These are phyloP conservation scores for Lignosus rhinocerotis DNA, from an alignment of 1,284 basidiomycete genomes.

Conservation along the genomic window DNA sequence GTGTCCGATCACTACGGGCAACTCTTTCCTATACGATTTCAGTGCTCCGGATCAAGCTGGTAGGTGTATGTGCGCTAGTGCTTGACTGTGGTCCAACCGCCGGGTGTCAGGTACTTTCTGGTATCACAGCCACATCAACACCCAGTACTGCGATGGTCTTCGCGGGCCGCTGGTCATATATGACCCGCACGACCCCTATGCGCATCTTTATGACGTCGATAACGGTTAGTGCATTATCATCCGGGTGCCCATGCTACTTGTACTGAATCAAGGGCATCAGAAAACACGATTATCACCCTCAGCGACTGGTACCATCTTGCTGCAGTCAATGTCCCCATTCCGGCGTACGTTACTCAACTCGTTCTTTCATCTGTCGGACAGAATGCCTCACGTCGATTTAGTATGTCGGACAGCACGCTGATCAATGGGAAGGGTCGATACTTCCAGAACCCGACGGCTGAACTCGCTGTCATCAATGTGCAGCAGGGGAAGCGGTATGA, in stretches of 20 bases:
- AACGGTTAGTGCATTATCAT: conserved; percentile 30
- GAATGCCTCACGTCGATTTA: neutral
- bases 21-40: conserved; percentile 43
- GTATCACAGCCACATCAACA: conserved; percentile 28
- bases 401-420: conserved; percentile 37
- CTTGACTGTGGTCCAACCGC: neutral
- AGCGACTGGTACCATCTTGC: conserved; percentile 27
- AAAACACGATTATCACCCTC: conserved; percentile 27
- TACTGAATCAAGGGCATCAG: conserved; percentile 1
- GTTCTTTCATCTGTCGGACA: neutral
- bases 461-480: conserved; percentile 37
- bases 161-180: conserved; percentile 41
- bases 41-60: conserved; percentile 32
- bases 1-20: conserved; percentile 47
- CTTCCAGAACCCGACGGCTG: conserved; percentile 21
- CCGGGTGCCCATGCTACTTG: too few species aligned
- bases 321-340: neutral
- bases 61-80: conserved; percentile 7
- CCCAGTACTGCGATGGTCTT: conserved; percentile 38
- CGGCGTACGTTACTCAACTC: neutral
- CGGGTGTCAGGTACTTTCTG: conserved; percentile 23
- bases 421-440: conserved; percentile 50
- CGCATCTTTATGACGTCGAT: conserved; percentile 42
- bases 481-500: conserved; percentile 34
- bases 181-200: conserved; percentile 42